Percentiles rank a stretch among this genome's conserved stretches.
Conservation (phyloP, 2,329 filamentous ascomycete genomes). For the Diaporthe aspalathi region DNA sequence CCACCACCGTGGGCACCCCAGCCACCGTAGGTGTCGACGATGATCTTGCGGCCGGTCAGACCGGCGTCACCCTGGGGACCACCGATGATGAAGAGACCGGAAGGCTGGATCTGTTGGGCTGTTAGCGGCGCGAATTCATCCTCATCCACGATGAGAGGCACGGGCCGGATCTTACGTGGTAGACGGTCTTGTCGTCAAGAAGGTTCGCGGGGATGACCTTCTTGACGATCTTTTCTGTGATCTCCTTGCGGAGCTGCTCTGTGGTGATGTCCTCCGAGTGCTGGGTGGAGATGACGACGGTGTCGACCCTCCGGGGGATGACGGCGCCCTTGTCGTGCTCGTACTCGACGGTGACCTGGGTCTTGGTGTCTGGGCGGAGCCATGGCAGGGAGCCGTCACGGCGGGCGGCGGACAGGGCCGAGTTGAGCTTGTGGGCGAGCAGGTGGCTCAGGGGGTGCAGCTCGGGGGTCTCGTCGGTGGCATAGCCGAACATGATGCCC, state of each 20-base stretch:
- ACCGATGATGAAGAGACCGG: constrained; percentile 98
- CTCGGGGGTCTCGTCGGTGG: constrained; percentile 98
- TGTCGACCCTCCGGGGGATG: constrained; percentile 91
- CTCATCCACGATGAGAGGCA: no score
- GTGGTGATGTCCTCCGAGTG: constrained; percentile 88
- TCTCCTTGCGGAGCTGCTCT: constrained; percentile 88
- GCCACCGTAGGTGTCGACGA: constrained; percentile 99
- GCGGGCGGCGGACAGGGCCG: constrained; percentile 90
- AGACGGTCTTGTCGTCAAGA: constrained; percentile 92
- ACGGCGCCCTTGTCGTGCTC: constrained; percentile 95
- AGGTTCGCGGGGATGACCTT: constrained; percentile 92
- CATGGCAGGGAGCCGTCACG: constrained; percentile 89
- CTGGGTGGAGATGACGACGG: constrained; percentile 95
- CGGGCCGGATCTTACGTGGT: constrained; percentile 75
- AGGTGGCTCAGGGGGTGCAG: constrained; percentile 93
- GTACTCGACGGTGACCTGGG: constrained; percentile 99
- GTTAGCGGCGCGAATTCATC: constrained; percentile 33
- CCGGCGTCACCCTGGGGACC: constrained; percentile 98
- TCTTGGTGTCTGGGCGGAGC: constrained; percentile 99
- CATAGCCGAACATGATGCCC: constrained; percentile 99
- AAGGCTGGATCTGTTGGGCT: constrained; percentile 81
- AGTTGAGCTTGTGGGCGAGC: constrained; percentile 96
- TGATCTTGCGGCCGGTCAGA: constrained; percentile 99
- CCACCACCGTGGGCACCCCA: constrained; percentile 99
- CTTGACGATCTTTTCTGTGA: constrained; percentile 95